Conservation (phyloP, 306 rosid genomes). For the Luffa aegyptiaca region DNA sequence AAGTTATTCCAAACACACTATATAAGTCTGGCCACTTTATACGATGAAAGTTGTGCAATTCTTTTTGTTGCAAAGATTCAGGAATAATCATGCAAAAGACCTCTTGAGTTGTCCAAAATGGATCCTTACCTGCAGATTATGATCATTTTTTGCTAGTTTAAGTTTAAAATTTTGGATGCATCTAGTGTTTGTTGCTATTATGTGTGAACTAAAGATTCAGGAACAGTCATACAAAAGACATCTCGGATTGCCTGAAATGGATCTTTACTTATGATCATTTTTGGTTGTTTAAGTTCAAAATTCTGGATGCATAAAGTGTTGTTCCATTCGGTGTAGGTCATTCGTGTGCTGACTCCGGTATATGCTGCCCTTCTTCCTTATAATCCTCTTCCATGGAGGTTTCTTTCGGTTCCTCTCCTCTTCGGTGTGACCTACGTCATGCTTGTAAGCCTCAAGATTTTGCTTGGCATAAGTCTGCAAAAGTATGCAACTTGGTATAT, state of each 20-base stretch:
- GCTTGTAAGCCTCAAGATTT: conserved; percentile 90
- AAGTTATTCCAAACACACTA: too few relatives aligned
- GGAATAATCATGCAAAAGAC: background rate
- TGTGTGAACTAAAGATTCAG: background rate
- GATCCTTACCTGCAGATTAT: background rate
- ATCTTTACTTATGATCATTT: background rate
- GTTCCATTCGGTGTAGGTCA: conserved; percentile 40
- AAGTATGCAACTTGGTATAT: conserved; percentile 83
- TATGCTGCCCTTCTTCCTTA: conserved; percentile 66
- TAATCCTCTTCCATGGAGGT: conserved; percentile 67
- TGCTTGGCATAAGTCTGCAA: conserved; percentile 69
- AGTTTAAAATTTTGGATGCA: background rate
- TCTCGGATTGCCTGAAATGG: background rate
- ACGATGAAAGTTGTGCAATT: background rate
- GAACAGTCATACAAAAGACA: background rate
- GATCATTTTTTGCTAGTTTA: background rate
- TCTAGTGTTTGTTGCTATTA: background rate
- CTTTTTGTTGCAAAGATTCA: background rate
- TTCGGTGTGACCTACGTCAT: conserved; percentile 57
- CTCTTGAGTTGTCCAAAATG: background rate
- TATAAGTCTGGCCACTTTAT: background rate
- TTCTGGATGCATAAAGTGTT: background rate
- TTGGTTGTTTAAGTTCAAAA: background rate
- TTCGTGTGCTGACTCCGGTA: conserved; percentile 90
- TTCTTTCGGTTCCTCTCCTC: conserved; percentile 52